Evolutionary conservation across 73 alveolate species (phyloP).

Genomic region (Durusdinium trenchii): DNA sequence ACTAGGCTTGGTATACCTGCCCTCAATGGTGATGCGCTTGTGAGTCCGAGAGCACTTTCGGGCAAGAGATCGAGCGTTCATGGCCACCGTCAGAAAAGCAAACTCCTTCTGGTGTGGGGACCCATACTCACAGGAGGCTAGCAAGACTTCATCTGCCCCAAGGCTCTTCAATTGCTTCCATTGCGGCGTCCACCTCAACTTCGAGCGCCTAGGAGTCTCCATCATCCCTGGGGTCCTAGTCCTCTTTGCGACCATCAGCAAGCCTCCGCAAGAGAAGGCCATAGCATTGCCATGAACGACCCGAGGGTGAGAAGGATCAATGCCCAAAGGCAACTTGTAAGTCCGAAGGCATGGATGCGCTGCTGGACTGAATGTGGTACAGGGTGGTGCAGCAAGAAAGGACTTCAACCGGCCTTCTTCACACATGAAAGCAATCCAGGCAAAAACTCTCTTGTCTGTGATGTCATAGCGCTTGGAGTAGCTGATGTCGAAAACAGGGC

Average conservation of each 20-base stretch:
- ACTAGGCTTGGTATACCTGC: not conserved
- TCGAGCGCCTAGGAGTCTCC: slow-evolving; percentile 10
- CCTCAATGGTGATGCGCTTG: not conserved
- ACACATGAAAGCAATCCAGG: not conserved
- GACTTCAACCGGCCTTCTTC: not conserved
- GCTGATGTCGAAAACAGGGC: not conserved
- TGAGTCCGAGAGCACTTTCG: not conserved
- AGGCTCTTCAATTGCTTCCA: not conserved
- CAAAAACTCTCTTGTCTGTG: not conserved
- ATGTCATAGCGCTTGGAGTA: not conserved
- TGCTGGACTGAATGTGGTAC: slow-evolving; percentile 1
- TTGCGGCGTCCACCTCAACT: not conserved
- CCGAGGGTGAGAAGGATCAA: not conserved
- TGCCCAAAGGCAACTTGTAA: not conserved
- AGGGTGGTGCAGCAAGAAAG: not conserved
- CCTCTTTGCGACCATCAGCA: not conserved
- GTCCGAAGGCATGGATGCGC: not conserved
- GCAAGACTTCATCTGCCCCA: not conserved
- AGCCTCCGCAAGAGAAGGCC: not conserved
- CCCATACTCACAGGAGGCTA: not conserved
- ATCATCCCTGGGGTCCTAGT: not conserved
- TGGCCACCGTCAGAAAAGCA: not conserved
- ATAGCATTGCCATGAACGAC: not conserved
- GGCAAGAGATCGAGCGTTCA: not conserved
- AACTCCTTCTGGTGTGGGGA: not conserved